Evolutionary conservation across 192 early-diverging fungal genomes (phyloP), one percentile per base, ranked within the genome.

Genomic region (Backusella circina): DNA sequence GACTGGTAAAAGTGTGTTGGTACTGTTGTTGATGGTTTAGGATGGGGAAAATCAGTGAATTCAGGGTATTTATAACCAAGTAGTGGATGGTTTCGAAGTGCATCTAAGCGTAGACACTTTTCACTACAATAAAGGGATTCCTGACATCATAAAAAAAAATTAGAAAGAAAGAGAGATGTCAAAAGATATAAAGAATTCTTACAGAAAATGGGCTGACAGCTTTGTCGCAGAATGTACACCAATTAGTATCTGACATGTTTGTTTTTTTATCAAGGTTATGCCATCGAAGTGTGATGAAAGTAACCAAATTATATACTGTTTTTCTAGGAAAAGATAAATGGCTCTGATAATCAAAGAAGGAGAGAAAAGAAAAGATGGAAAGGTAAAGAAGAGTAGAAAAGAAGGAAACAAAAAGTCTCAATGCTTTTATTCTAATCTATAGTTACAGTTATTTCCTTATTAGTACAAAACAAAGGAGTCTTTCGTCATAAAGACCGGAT

Each of bases 121-220:
- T 81, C 75, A 30, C 72, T 81, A 33, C 79, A 81, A 71, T 81
- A 81, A 28, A 81, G 69, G 10, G 76, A 77, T 81, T 81, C 75
- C 79, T 77, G 44, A 36, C 15, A 70, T 38, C 16, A 21, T n/a
- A 32, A 72, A 61, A 75, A 18, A 36, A 33, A 51, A 50, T 61
- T 21, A 33, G 8, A 70, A 28, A 65, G 69, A 18, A 10, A 57
- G 3, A n/a, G 31, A 28, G 3, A 61, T 41, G 9, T 47, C 50
- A 73, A 75, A 5, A 28, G 71, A 66, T 21, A 47, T 64, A 23
- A 33, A 28, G 26, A 15, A 41, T 3, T 41, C 36, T 76, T 81
- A 81, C 79, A 47, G 72, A 77, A 50, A 71, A 77, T 21, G 75
- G 75, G 36, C 50, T 32, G 57, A 81, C 76, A 31, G 79, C 79